Conservation (phyloP, 805 yeast genomes). For the Debaryomyces prosopidis region DNA sequence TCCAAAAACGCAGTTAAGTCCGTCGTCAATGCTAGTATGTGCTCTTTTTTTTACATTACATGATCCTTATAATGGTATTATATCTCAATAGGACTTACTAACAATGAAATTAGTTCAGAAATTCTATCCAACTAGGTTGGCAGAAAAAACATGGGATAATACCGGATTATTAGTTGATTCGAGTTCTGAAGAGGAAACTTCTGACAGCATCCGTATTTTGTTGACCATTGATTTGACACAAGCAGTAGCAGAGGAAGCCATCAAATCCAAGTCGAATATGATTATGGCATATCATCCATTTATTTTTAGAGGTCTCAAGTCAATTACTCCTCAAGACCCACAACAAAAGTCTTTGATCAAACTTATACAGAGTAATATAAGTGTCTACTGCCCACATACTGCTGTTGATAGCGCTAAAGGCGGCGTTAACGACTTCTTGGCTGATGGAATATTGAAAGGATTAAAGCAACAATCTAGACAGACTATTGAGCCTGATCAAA, state of each 20-base stretch:
- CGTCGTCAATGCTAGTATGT: constrained; percentile 41
- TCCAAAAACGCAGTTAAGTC: constrained; percentile 48
- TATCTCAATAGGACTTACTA: constrained; percentile 9
- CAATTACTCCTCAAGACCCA: constrained; percentile 61
- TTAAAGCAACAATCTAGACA: constrained; percentile 24
- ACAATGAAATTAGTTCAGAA: constrained; percentile 53
- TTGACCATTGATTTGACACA: constrained; percentile 85
- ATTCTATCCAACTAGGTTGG: constrained; percentile 76
- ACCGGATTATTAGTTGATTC: constrained; percentile 88
- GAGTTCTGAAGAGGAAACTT: constrained; percentile 25
- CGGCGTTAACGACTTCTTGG: constrained; percentile 96
- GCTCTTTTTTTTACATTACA: neutral
- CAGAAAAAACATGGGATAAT: constrained; percentile 93
- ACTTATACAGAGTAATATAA: constrained; percentile 72
- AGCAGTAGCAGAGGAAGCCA: constrained; percentile 83
- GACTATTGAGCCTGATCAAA: constrained; percentile 47
- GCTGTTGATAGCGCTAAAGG: constrained; percentile 88
- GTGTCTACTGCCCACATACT: constrained; percentile 95
- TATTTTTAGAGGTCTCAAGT: constrained; percentile 84
- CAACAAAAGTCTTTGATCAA: constrained; percentile 78
- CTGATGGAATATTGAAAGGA: constrained; percentile 49
- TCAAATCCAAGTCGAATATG: constrained; percentile 51
- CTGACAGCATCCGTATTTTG: constrained; percentile 40
- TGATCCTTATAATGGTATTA: no score
- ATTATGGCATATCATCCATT: constrained; percentile 91